phyloP scores from a whole-genome alignment of 192 early-diverging fungal genomes.

The Coemansia sp. region DNA sequence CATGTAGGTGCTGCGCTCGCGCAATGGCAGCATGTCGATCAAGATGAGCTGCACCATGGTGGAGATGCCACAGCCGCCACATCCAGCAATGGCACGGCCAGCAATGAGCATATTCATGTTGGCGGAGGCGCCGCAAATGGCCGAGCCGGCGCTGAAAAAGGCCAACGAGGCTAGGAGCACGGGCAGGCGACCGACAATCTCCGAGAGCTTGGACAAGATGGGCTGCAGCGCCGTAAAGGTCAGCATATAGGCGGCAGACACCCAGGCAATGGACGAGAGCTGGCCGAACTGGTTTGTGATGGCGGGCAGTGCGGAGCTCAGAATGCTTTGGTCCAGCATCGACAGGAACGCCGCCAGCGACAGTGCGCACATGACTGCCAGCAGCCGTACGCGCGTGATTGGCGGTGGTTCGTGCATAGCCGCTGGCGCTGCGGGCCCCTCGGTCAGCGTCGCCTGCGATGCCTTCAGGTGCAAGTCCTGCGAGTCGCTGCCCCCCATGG shows the following conservation, averaged over 20 bases:
- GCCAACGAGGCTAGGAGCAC: conserved; percentile 55
- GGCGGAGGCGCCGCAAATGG: conserved; percentile 51
- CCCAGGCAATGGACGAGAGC: conserved; percentile 69
- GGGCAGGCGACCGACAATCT: conserved; percentile 73
- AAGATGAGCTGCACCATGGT: conserved; percentile 63
- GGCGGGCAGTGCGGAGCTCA: conserved; percentile 60
- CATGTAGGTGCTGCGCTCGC: conserved; percentile 62
- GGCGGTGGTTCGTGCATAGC: not conserved
- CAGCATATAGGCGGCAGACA: conserved; percentile 67
- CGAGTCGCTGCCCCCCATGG: not conserved
- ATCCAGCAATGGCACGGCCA: conserved; percentile 61
- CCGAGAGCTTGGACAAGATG: conserved; percentile 71
- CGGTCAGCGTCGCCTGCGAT: conserved; percentile 32
- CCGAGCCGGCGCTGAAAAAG: conserved; percentile 56
- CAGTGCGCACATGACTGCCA: conserved; percentile 29
- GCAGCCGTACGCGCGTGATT: conserved; percentile 13
- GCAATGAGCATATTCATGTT: conserved; percentile 67
- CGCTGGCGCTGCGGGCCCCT: not conserved
- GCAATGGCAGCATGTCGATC: conserved; percentile 61
- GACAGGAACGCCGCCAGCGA: conserved; percentile 58
- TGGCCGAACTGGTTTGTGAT: conserved; percentile 60
- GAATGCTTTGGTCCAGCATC: conserved; percentile 68
- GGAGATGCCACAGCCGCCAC: conserved; percentile 67
- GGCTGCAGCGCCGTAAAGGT: conserved; percentile 73
- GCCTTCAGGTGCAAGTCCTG: conserved; percentile 6